phyloP scores from a whole-genome alignment of 2,329 filamentous ascomycete species.

The Diaporthe ilicicola region DNA sequence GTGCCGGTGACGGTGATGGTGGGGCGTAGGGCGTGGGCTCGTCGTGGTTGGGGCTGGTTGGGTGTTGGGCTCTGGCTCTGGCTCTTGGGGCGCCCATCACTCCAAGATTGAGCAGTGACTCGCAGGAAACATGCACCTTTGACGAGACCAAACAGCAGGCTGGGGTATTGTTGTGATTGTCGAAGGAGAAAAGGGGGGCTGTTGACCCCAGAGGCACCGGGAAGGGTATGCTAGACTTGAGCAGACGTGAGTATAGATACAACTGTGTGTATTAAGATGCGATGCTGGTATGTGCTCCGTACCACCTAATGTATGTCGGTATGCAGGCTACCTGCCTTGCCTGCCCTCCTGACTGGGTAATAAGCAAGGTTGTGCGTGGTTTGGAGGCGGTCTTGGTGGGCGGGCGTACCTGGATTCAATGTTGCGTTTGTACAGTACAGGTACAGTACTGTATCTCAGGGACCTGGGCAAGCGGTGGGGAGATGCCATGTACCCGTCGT shows the following conservation, averaged over 20 bases:
- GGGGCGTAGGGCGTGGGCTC: slow-evolving; percentile 35
- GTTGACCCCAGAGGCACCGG: slow-evolving; percentile 15
- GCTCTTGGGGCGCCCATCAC: slow-evolving; percentile 31
- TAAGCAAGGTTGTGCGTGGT: slow-evolving; percentile 23
- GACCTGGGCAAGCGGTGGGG: too few species aligned
- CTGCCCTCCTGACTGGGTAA: background rate
- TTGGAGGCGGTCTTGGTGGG: slow-evolving; percentile 1
- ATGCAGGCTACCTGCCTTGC: background rate
- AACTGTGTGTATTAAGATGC: slow-evolving; percentile 17
- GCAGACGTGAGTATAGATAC: slow-evolving; percentile 11
- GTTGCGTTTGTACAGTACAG: background rate
- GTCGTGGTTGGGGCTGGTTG: slow-evolving; percentile 1
- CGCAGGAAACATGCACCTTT: slow-evolving; percentile 29
- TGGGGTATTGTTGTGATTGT: background rate
- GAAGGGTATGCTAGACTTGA: slow-evolving; percentile 20
- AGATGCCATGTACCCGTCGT: background rate
- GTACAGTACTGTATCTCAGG: background rate
- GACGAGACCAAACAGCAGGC: slow-evolving; percentile 16
- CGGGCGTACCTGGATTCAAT: slow-evolving; percentile 14
- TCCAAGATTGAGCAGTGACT: slow-evolving; percentile 32
- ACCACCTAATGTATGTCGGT: slow-evolving; percentile 10
- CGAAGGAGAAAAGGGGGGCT: slow-evolving; percentile 18
- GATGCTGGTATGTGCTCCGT: slow-evolving; percentile 22
- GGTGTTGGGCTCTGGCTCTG: slow-evolving; percentile 20
- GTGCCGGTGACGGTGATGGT: slow-evolving; percentile 35